Percentiles rank a stretch among this genome's conserved stretches.
Evolutionary conservation across 768 basidiomycete species (phyloP).

Genomic region (Tylopilus plumbeoviolaceoides): DNA sequence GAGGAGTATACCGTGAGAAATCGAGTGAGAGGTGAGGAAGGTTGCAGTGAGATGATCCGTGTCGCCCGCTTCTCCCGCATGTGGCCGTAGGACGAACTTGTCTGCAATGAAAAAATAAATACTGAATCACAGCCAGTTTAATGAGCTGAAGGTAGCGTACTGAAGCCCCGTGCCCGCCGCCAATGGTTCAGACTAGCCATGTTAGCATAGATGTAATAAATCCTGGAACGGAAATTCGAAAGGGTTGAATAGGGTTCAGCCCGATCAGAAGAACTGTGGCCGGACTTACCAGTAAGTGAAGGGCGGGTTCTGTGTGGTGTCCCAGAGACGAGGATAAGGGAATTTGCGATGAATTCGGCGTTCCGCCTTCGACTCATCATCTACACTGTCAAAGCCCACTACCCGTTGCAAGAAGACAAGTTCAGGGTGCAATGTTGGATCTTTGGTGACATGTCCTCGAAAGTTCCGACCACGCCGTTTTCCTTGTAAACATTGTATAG

Average conservation of each 20-base stretch:
- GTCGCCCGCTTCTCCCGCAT: conserved; percentile 97
- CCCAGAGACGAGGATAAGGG: conserved; percentile 89
- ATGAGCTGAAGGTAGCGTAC: conserved; percentile 49
- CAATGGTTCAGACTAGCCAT: conserved; percentile 94
- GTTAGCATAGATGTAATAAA: conserved; percentile 98
- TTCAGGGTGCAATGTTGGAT: conserved; percentile 87
- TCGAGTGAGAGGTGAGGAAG: conserved; percentile 94
- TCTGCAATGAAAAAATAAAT: conserved; percentile 44
- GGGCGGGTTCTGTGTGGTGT: conserved; percentile 84
- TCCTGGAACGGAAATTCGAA: conserved; percentile 41
- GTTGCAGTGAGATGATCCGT: conserved; percentile 96
- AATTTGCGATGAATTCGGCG: conserved; percentile 90
- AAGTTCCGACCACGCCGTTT: conserved; percentile 76
- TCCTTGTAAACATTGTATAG: conserved; percentile 95
- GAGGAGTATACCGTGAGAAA: conserved; percentile 97
- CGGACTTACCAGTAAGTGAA: conserved; percentile 85
- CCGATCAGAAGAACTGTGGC: background rate
- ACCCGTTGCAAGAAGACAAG: conserved; percentile 93
- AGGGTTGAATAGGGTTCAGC: background rate
- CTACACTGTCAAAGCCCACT: conserved; percentile 96
- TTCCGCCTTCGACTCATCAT: conserved; percentile 95
- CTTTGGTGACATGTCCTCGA: conserved; percentile 94
- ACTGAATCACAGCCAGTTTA: conserved; percentile 3
- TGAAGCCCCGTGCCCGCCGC: conserved; percentile 85
- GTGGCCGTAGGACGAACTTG: conserved; percentile 95